Conservation (phyloP, 2,329 filamentous ascomycete species). For the Hymenotorrendiella dingleyae region DNA sequence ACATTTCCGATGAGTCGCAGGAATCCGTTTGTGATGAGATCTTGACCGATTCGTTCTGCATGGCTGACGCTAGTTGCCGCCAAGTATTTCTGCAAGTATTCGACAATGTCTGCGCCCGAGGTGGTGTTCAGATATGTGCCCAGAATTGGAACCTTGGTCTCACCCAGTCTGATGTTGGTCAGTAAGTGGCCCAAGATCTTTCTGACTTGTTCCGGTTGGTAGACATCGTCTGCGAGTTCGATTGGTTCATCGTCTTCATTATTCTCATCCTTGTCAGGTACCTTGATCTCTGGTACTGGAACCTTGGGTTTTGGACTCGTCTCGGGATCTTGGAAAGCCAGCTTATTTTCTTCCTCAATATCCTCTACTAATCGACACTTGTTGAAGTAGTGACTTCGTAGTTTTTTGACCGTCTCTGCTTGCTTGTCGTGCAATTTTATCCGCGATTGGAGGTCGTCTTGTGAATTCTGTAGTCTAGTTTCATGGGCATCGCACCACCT, state of each 20-base stretch:
- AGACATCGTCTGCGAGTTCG: slow-evolving; percentile 87
- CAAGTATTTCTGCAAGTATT: slow-evolving; percentile 89
- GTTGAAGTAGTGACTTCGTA: slow-evolving; percentile 96
- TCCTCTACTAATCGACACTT: slow-evolving; percentile 96
- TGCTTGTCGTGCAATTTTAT: slow-evolving; percentile 94
- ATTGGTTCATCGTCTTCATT: slow-evolving; percentile 74
- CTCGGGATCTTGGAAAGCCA: slow-evolving; percentile 87
- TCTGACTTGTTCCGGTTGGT: slow-evolving; percentile 81
- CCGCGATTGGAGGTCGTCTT: slow-evolving; percentile 84
- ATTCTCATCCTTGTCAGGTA: slow-evolving; percentile 62
- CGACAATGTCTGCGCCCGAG: slow-evolving; percentile 85
- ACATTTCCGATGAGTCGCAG: slow-evolving; percentile 89
- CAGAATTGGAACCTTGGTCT: slow-evolving; percentile 91
- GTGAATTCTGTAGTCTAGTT: slow-evolving; percentile 81
- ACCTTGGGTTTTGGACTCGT: slow-evolving; percentile 60
- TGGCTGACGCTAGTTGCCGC: slow-evolving; percentile 78
- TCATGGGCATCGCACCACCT: slow-evolving; percentile 97
- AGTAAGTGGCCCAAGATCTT: slow-evolving; percentile 84
- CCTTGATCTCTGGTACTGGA: slow-evolving; percentile 84
- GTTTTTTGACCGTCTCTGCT: slow-evolving; percentile 82
- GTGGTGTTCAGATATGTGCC: slow-evolving; percentile 94
- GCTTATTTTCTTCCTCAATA: slow-evolving; percentile 95
- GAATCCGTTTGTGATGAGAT: slow-evolving; percentile 80
- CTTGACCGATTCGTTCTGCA: slow-evolving; percentile 90
- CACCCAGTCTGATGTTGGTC: slow-evolving; percentile 76